Conservation (phyloP, 2,329 filamentous ascomycete genomes). For the Salinomyces thailandicus region DNA sequence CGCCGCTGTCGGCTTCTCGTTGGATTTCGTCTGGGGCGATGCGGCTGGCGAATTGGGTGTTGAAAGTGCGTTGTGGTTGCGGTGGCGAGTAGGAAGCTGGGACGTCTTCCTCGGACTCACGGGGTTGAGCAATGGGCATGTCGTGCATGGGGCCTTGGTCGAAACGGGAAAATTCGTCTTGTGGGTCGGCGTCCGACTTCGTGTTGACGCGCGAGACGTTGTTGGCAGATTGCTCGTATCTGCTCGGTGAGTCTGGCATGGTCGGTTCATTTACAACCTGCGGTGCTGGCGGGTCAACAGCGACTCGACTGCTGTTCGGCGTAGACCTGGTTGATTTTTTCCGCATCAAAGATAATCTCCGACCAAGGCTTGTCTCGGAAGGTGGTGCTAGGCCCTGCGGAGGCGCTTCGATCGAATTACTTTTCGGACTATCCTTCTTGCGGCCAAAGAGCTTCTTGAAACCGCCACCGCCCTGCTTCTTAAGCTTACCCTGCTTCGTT, state of each 20-base stretch:
- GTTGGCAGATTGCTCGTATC: slow-evolving; percentile 24
- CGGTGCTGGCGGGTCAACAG: slow-evolving; percentile 3
- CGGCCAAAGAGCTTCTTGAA: slow-evolving; percentile 57
- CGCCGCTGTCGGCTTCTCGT: slow-evolving; percentile 1
- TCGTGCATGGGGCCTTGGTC: slow-evolving; percentile 82
- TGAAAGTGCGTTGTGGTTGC: slow-evolving; percentile 12
- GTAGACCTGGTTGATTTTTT: slow-evolving; percentile 22
- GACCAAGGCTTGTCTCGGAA: slow-evolving; percentile 23
- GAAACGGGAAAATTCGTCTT: slow-evolving; percentile 57
- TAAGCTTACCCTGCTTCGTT: slow-evolving; percentile 20
- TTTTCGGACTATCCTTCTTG: slow-evolving; percentile 44
- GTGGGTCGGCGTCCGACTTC: slow-evolving; percentile 48
- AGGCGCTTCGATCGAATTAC: slow-evolving; percentile 41
- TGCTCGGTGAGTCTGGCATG: slow-evolving; percentile 9
- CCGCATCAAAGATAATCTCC: slow-evolving; percentile 33
- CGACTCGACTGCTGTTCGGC: slow-evolving; percentile 1
- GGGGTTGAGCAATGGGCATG: slow-evolving; percentile 70
- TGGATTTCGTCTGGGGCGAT: slow-evolving; percentile 7
- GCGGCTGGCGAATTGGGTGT: slow-evolving; percentile 10
- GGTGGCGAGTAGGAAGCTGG: slow-evolving; percentile 4
- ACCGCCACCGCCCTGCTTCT: slow-evolving; percentile 33
- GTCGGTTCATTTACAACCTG: slow-evolving; percentile 11
- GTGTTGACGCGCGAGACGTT: slow-evolving; percentile 51
- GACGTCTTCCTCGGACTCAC: slow-evolving; percentile 22
- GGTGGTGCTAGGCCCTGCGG: slow-evolving; percentile 25